Evolutionary conservation across 495 filamentous ascomycete genomes (phyloP).

Genomic region (Penicillium argentinense): DNA sequence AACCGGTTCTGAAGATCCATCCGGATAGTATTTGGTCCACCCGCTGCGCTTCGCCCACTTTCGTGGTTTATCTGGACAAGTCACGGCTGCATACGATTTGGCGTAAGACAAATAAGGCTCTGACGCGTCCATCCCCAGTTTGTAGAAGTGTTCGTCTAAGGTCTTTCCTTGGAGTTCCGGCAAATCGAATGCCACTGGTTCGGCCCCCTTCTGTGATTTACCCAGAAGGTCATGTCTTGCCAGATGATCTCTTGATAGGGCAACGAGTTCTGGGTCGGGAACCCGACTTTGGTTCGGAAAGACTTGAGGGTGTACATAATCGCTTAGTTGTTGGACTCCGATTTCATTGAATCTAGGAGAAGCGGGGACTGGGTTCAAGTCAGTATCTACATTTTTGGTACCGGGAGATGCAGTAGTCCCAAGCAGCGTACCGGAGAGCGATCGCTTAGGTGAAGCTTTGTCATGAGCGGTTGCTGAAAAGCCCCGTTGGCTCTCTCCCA

Average conservation of each 20-base stretch:
- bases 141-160: constrained; percentile 94
- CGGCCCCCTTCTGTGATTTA: constrained; percentile 74
- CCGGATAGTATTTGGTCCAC: constrained; percentile 87
- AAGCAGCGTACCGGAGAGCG: constrained; percentile 38
- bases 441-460: constrained; percentile 9
- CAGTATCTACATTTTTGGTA: constrained; percentile 16
- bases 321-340: constrained; percentile 88
- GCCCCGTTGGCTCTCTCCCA: constrained; percentile 10
- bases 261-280: constrained; percentile 67
- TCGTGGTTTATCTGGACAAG: constrained; percentile 70
- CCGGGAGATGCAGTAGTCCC: not conserved
- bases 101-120: constrained; percentile 82
- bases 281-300: constrained; percentile 62
- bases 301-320: constrained; percentile 76
- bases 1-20: constrained; percentile 69
- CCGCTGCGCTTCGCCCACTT: constrained; percentile 80
- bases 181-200: constrained; percentile 82
- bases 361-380: constrained; percentile 50
- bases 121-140: constrained; percentile 80
- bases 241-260: constrained; percentile 82
- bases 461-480: constrained; percentile 29
- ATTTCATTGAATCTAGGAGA: constrained; percentile 81
- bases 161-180: constrained; percentile 75
- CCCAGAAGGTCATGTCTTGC: constrained; percentile 82
- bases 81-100: constrained; percentile 65